Conservation (phyloP, 108 stramenopile genomes). For the Mediolabrus comicus region DNA sequence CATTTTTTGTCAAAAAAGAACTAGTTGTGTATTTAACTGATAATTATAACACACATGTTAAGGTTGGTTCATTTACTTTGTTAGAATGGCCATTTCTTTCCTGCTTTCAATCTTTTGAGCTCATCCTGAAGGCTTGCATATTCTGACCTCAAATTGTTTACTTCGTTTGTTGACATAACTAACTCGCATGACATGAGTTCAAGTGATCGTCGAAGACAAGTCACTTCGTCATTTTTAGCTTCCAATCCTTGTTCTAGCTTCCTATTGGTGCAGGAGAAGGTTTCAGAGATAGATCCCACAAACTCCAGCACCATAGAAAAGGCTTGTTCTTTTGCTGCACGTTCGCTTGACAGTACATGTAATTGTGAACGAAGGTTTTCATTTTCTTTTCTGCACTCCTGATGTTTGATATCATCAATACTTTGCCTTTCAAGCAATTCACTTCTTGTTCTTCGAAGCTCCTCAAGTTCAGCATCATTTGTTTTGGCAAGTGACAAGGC, state of each 20-base stretch:
- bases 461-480: neutral
- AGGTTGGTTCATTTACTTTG: neutral
- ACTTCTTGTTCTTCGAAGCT: neutral
- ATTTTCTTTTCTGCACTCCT: neutral
- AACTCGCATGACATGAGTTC: neutral
- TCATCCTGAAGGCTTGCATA: neutral
- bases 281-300: neutral
- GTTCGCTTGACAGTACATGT: neutral
- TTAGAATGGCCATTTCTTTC: neutral
- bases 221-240: neutral
- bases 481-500: neutral
- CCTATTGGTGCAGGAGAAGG: neutral
- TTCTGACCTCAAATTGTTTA: neutral
- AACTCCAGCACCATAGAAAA: neutral
- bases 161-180: neutral
- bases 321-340: neutral
- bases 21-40: neutral
- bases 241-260: neutral
- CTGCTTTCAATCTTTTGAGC: neutral
- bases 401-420: neutral
- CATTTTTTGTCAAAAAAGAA: neutral
- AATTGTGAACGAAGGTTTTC: neutral
- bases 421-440: conserved; percentile 1
- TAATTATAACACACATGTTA: neutral
- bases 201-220: neutral